phyloP scores from a whole-genome alignment of 2,329 filamentous ascomycete species.

The Hypoxylon sp. region DNA sequence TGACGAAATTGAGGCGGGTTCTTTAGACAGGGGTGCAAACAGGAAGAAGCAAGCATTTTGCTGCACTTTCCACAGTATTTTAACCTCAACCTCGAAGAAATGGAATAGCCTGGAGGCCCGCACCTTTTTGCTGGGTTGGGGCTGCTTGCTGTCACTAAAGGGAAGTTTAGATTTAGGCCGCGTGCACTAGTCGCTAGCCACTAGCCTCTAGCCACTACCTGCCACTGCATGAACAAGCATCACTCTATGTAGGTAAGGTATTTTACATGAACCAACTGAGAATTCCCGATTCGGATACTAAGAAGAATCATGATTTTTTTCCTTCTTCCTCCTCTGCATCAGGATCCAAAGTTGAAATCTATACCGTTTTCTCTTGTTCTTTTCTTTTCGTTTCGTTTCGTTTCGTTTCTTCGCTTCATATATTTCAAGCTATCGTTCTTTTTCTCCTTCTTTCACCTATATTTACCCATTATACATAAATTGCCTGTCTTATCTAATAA shows the following conservation, averaged over 20 bases:
- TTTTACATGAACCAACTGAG: not conserved
- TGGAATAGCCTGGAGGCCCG: not conserved
- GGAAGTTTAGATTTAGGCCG: not conserved
- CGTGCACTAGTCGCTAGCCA: not conserved
- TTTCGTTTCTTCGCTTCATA: not conserved
- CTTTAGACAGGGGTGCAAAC: conserved; percentile 16
- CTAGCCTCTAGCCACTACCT: not conserved
- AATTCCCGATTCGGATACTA: not conserved
- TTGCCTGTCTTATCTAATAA: conserved; percentile 12
- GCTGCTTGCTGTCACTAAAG: conserved; percentile 13
- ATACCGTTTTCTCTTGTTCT: not conserved
- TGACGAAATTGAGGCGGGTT: conserved; percentile 37
- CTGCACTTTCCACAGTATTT: not conserved
- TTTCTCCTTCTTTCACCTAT: not conserved
- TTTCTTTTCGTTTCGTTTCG: conserved; percentile 1
- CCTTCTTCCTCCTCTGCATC: not conserved
- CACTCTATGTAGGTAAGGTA: no score
- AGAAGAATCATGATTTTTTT: not conserved
- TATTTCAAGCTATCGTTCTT: not conserved
- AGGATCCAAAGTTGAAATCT: not conserved
- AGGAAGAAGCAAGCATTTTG: conserved; percentile 1
- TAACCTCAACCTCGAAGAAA: conserved; percentile 6
- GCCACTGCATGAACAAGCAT: not conserved
- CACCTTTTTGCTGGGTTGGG: conserved; percentile 2
- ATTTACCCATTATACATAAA: conserved; percentile 8